Evolutionary conservation across 2,329 filamentous ascomycete species (phyloP), one percentile per base, ranked within the genome.

Genomic region (Penicillium sclerotiorum): DNA sequence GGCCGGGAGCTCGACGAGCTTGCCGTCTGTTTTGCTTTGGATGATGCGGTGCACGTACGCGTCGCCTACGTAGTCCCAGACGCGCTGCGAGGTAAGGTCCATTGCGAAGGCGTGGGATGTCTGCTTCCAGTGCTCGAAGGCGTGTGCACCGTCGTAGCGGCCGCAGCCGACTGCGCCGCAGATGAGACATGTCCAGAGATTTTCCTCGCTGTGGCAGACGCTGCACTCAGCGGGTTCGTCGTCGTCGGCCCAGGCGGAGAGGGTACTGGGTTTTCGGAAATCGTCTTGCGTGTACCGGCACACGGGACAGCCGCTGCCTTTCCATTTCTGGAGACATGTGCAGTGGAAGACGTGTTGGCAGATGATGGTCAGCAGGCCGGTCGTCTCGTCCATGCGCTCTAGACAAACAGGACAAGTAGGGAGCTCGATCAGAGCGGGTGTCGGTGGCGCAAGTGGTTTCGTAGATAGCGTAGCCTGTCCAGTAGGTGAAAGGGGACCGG

Each of bases 301-400:
- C 6, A 99, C 91, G 0, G 94, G 94, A 66, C 94, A 99, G 4
- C 93, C 93, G 21, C 86, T 88, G 4, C 93, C 92, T 66, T 89
- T 90, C 94, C 94, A 99, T 67, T 94, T 97, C 65, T 96, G 89
- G 1, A 99, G 79, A 71, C 94, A 99, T 1, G 87, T 92, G 67
- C 94, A 97, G 69, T 99, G 94, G 67, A 99, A 99, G 44, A 97
- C 90, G 64, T 99, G 94, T 64, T 97, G 93, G 67, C 94, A 99
- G 23, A 95, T 86, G 33, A 97, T 97, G 1, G 94, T 99, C 66
- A 99, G 83, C 2, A 99, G 78, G 0, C 94, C 94, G 0, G 91
- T 95, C 0, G 92, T 96, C 68, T 97, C 93, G 64, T 99, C 94
- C 94, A 99, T 99, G 40, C 93, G 87, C 70, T 99, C 94, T 5